phyloP scores from a whole-genome alignment of 257 asterid species.

The Salvia miltiorrhiza region DNA sequence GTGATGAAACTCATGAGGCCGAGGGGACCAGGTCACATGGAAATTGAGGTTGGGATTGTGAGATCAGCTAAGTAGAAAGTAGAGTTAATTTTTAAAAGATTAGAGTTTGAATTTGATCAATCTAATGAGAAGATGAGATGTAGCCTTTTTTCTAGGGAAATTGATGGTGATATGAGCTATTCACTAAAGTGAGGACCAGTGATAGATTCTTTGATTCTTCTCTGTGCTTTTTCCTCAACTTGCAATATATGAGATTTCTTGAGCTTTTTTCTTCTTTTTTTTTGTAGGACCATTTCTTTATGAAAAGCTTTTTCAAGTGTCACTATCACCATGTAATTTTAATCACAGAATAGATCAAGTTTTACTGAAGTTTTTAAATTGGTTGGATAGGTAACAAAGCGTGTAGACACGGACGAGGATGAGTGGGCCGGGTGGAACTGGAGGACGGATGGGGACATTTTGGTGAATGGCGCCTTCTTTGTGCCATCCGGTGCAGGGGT shows the following conservation, averaged over 20 bases:
- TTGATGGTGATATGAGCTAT: slow-evolving; percentile 3
- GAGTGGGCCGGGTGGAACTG: slow-evolving; percentile 64
- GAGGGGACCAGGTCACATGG: too few species aligned
- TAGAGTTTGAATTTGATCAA: background rate
- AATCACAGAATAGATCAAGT: background rate
- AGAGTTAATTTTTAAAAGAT: background rate
- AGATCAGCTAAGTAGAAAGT: background rate
- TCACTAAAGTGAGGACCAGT: slow-evolving; percentile 12
- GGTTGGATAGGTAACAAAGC: slow-evolving; percentile 48
- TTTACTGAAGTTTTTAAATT: background rate
- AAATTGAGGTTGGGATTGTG: background rate
- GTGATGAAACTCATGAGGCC: slow-evolving; percentile 9
- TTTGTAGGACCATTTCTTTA: background rate
- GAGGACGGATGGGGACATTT: slow-evolving; percentile 62
- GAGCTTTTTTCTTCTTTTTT: background rate
- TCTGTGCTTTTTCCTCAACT: slow-evolving; percentile 11
- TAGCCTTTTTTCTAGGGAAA: background rate
- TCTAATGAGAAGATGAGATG: background rate
- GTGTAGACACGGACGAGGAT: slow-evolving; percentile 51
- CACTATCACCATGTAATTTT: slow-evolving; percentile 5
- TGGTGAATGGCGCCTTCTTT: slow-evolving; percentile 63
- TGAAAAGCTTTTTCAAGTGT: background rate
- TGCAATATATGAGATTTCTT: slow-evolving; percentile 6
- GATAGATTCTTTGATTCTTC: slow-evolving; percentile 5
- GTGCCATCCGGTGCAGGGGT: slow-evolving; percentile 61